Evolutionary conservation across 2,329 filamentous ascomycete species (phyloP), one percentile per base, ranked within the genome.

Genomic region (Cordyceps farinosa): DNA sequence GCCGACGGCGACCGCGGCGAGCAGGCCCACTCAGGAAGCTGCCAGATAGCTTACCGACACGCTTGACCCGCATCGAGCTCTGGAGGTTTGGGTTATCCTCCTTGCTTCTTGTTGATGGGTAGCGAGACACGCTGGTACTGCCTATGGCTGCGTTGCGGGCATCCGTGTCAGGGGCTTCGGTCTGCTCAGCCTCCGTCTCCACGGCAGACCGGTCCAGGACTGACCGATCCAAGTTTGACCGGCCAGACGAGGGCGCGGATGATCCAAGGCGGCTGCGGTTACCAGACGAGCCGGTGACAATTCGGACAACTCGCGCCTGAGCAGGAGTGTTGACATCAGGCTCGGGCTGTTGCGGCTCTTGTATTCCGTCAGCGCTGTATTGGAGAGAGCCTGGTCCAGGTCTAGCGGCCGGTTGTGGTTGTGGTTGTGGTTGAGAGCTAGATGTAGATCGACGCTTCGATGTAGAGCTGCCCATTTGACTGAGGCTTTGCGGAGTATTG

Each of bases 21-120:
- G 91, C 90, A 34, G 91, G 91, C 1, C 90, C 91, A 68, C 90
- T 92, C 29, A 95, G 79, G 67, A 94, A 93, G 65, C 86, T 89
- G 1, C 91, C 91, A 2, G 89, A 85, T 8, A 89, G 81, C 74
- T 91, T 90, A 17, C 88, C 89, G 15, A 91, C 85, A 65, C 90
- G 82, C 76, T 93, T 94, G 64, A 93, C 80, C 5, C 91, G 85
- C 81, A 92, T 85, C 0, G 91, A 92, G 69, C 88, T 88, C 65
- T 91, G 90, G 1, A 86, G 78, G 15, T 85, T 87, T 40, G 78
- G 76, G 40, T 90, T 87, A 30, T 92, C 89, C 3, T 86, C 86
- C 56, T 80, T 79, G 42, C 79, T 78, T 50, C 79, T 76, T 2
- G 82, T 83, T 3, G 84, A 79, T 44, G 78, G 72, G 65, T 83